A percentile compares a stretch with the other conserved stretches of the same genome.
Evolutionary conservation across 129 eudicot genomes (phyloP).

Genomic region (Lonicera japonica): DNA sequence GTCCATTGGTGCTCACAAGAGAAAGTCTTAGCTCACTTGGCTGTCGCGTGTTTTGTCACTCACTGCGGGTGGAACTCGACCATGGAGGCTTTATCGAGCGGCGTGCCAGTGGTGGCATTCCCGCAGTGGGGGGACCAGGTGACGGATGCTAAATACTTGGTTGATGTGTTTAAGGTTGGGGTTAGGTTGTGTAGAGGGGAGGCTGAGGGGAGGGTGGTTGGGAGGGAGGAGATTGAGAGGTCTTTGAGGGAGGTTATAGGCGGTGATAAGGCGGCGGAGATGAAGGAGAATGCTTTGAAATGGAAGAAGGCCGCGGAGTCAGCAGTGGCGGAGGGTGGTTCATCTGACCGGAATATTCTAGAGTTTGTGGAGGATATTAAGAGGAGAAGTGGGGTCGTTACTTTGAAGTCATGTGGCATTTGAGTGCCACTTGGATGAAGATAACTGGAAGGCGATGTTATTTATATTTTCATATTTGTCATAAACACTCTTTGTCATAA

Average conservation of each 20-base stretch:
- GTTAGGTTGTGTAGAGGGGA: constrained; percentile 63
- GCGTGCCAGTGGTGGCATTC: constrained; percentile 77
- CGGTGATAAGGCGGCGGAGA: constrained; percentile 39
- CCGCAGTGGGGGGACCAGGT: constrained; percentile 97
- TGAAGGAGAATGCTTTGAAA: constrained; percentile 48
- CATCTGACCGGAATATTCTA: constrained; percentile 50
- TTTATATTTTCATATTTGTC: no score
- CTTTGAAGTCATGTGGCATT: neutral
- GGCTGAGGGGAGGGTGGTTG: constrained; percentile 37
- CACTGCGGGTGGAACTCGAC: constrained; percentile 96
- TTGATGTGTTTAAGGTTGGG: constrained; percentile 65
- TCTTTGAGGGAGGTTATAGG: constrained; percentile 44
- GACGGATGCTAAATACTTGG: constrained; percentile 72
- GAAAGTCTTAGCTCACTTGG: constrained; percentile 46
- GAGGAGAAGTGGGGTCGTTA: constrained; percentile 5
- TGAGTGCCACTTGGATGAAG: neutral
- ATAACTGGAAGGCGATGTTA: no score
- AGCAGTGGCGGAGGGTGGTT: constrained; percentile 71
- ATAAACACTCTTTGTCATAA: no score
- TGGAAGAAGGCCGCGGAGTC: constrained; percentile 61
- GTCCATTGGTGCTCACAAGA: constrained; percentile 73
- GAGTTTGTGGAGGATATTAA: constrained; percentile 48
- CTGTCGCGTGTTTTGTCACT: constrained; percentile 59
- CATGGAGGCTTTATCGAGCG: constrained; percentile 56
- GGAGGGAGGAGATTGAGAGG: constrained; percentile 49